phyloP scores from a whole-genome alignment of 306 rosid species.

The Ceratonia siliqua region DNA sequence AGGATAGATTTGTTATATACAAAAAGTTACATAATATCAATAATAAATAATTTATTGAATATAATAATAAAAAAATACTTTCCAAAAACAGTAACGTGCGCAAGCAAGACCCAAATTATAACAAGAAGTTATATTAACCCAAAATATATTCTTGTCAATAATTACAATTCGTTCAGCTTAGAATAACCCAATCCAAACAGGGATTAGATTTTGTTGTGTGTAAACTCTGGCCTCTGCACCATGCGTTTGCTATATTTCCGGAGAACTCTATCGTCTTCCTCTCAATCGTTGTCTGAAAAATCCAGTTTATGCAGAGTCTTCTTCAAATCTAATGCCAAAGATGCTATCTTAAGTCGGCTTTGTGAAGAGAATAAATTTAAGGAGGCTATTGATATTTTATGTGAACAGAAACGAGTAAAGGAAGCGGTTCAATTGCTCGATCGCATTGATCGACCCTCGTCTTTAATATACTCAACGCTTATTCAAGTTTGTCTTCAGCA shows the following conservation, averaged over 20 bases:
- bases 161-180: no score
- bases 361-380: conserved; percentile 42
- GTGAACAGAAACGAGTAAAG: conserved; percentile 48
- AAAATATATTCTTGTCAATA: no score
- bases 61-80: no score
- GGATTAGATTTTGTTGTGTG: no score
- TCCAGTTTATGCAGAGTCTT: neutral
- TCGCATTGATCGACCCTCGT: conserved; percentile 44
- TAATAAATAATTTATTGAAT: no score
- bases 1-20: no score
- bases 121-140: no score
- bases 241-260: conserved; percentile 9
- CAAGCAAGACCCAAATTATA: no score
- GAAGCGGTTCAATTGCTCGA: conserved; percentile 58
- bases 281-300: conserved; percentile 21
- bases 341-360: conserved; percentile 35
- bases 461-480: conserved; percentile 54
- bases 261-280: conserved; percentile 34
- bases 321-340: conserved; percentile 37
- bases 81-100: no score
- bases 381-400: conserved; percentile 51
- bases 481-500: conserved; percentile 47
- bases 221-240: neutral
- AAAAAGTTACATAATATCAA: no score
- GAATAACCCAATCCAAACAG: no score